These are phyloP conservation scores for Cytospora paraplurivora DNA, from an alignment of 2,329 filamentous ascomycete genomes.

Conservation along the genomic window DNA sequence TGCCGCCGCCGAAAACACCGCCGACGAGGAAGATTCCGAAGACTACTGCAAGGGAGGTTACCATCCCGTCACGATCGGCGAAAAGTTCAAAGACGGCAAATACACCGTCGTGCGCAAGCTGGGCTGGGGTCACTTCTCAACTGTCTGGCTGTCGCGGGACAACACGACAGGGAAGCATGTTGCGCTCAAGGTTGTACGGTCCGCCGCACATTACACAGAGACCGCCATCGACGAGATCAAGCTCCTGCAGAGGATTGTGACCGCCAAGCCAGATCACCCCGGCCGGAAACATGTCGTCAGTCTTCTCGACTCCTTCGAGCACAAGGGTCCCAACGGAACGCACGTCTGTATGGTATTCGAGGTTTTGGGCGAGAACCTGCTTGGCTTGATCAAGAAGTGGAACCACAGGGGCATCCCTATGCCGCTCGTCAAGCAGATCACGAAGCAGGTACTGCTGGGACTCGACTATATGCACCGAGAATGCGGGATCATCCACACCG, in stretches of 20 bases:
- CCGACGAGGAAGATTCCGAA: constrained; percentile 97
- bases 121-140: constrained; percentile 99
- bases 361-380: constrained; percentile 89
- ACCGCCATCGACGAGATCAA: constrained; percentile 99
- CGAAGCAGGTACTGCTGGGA: constrained; percentile 93
- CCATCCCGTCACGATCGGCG: constrained; percentile 90
- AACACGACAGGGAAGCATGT: constrained; percentile 91
- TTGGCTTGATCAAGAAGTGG: constrained; percentile 97
- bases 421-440: constrained; percentile 96
- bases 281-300: constrained; percentile 95
- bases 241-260: constrained; percentile 92
- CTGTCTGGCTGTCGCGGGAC: constrained; percentile 83
- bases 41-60: constrained; percentile 99
- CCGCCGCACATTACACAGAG: constrained; percentile 97
- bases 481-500: constrained; percentile 98
- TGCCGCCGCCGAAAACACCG: constrained; percentile 81
- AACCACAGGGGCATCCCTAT: constrained; percentile 97
- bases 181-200: constrained; percentile 95
- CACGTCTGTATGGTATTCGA: constrained; percentile 99
- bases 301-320: constrained; percentile 93
- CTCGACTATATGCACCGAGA: constrained; percentile 96
- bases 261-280: constrained; percentile 91
- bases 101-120: constrained; percentile 96
- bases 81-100: constrained; percentile 96
- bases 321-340: constrained; percentile 93